Base-by-base conservation (phyloP, 106 monocot genomes). In the Iris macrosiphon region DNA sequence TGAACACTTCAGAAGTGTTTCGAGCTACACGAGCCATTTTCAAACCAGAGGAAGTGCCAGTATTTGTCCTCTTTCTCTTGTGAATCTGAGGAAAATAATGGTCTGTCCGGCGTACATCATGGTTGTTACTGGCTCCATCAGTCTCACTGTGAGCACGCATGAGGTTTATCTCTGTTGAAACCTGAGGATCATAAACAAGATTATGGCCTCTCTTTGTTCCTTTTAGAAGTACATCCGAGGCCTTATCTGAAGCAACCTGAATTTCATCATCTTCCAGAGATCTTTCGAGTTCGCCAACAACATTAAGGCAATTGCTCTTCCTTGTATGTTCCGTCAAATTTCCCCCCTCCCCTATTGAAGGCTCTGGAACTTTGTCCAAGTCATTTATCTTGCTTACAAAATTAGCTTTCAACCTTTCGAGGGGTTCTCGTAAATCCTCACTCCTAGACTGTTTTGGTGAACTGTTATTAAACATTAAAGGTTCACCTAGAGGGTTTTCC, bases 41-140 rank as follows among this genome's bases (percentile, higher is more conserved):
- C 60, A 31, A 72, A 42, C 15, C 54, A 32, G 50, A n/a, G 27
- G 61, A 46, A 20, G 40, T 42, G 24, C 17, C 24, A 39, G 38
- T 46, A 21, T 66, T 66, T 40, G 54, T 61, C 67, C 75, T 78
- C 60, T 40, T 85, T 50, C 50, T 90, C 40, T 85, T 85, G 43
- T 21, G 52, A 33, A n/a, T n/a, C n/a, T n/a, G n/a, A n/a, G n/a
- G n/a, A n/a, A n/a, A n/a, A n/a, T 24, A 41, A 40, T 69, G 50
- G 15, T 39, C 23, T n/a, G 44, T 33, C 16, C 19, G 21, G 8
- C 32, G 51, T 12, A 19, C 18, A 42, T 51, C 15, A 26, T 24
- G 64, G 30, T 16, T 54, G 12, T 65, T n/a, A 34, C 40, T 52
- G 19, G 27, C 7, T 35, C 7, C n/a, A 10, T 28, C 20, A 12